Base-by-base conservation (phyloP, 441 rosid species). In the Pelargonium cotyledonis region DNA sequence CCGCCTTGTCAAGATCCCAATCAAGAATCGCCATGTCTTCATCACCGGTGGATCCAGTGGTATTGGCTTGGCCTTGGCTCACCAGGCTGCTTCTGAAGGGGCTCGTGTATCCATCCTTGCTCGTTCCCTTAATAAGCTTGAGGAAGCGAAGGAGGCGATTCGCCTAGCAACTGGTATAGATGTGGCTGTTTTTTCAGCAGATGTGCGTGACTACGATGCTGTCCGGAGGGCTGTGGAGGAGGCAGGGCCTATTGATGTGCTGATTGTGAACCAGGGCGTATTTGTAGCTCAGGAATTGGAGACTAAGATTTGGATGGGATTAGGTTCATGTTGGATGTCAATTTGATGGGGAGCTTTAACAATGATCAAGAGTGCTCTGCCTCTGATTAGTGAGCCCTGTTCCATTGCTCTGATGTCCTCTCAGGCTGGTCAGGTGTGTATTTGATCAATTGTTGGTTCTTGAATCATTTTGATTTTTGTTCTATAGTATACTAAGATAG, bases 21-120 rank as follows among this genome's bases (percentile, higher is more conserved):
- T 94, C 58, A 94, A 86, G 70, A 77, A 80, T 68, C 90, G 97
- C 60, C 97, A 91, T 76, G 92, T 91, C 21, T 90, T 91, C 90
- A 78, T 91, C 77, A 94, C 97, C 43, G 96, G 97, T 49, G 96
- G 96, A 71, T 91, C 96, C 29, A 91, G 96, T 75, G 99, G 96
- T 60, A 94, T 94, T 55, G 63, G 63, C 12, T 9, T 60, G 63
- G 26, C 63, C 26, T 16, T 60, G 31, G 63, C 63, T 16, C 63
- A 60, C 29, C 63, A 7, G 11, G 63, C 63, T 7, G 63, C 63
- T 0, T 0, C 7, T 0, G 63, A 60, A 11, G 63, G 63, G 26
- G 63, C 63, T 18, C 63, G 63, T 9, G 63, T 60, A 21, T 60
- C 63, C 35, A 60, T 60, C 26, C 35, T 60, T 3, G 63, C 63